A percentile compares a stretch with the other conserved stretches of the same genome.
These are phyloP conservation scores for Fragaria vesca DNA, from an alignment of 306 rosid genomes.

Conservation along the genomic window DNA sequence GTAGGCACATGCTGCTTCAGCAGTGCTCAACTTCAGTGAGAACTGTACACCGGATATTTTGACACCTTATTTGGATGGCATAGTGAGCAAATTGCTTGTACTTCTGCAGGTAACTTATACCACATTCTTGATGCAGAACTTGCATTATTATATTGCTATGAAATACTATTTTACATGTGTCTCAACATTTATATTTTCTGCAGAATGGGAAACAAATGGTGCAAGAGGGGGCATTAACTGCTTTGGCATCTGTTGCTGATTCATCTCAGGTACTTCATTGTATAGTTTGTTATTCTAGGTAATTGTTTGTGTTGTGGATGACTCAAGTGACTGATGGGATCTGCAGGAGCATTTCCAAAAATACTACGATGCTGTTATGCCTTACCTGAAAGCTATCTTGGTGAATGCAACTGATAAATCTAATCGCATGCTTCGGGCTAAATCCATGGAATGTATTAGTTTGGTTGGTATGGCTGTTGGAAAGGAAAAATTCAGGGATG, in stretches of 20 bases:
- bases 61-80: conserved; percentile 88
- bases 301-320: conserved; percentile 11
- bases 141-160: conserved; percentile 2
- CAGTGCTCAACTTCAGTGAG: conserved; percentile 98
- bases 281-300: background rate
- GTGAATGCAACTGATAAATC: conserved; percentile 94
- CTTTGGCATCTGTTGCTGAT: conserved; percentile 98
- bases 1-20: conserved; percentile 99
- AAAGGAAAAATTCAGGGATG: conserved; percentile 94
- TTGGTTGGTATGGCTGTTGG: conserved; percentile 99
- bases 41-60: conserved; percentile 93
- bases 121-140: conserved; percentile 7
- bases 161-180: background rate
- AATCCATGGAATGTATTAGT: conserved; percentile 99
- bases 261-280: conserved; percentile 81
- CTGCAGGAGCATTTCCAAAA: conserved; percentile 89
- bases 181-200: conserved; percentile 25
- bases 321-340: conserved; percentile 25
- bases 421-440: conserved; percentile 98
- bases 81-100: conserved; percentile 88
- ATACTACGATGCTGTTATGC: conserved; percentile 96
- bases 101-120: conserved; percentile 73
- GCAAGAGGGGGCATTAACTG: conserved; percentile 99
- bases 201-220: conserved; percentile 99
- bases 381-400: conserved; percentile 92